phyloP scores from a whole-genome alignment of 1,139 yeast genomes.

The Kurtzmaniella natalensis region DNA sequence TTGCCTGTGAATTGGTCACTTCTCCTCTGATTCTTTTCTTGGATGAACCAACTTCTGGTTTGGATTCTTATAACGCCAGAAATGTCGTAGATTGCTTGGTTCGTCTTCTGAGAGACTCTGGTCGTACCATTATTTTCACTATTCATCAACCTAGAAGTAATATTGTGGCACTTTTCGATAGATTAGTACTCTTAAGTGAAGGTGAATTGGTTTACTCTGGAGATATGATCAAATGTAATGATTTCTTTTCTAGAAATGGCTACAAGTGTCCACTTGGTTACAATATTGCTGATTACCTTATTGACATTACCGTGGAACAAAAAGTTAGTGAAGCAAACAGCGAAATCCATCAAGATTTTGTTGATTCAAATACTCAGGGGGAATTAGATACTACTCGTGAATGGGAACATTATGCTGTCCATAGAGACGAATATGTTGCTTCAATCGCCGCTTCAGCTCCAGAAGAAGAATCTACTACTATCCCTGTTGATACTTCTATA shows the following conservation, averaged over 20 bases:
- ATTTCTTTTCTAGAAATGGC: slow-evolving; percentile 73
- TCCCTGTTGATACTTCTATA: slow-evolving; percentile 27
- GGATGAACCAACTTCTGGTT: slow-evolving; percentile 93
- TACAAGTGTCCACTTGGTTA: slow-evolving; percentile 83
- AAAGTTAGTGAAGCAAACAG: slow-evolving; percentile 24
- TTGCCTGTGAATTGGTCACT: slow-evolving; percentile 85
- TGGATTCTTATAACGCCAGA: slow-evolving; percentile 89
- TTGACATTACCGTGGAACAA: slow-evolving; percentile 79
- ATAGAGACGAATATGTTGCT: slow-evolving; percentile 58
- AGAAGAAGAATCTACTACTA: slow-evolving; percentile 21
- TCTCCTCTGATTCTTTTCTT: slow-evolving; percentile 76
- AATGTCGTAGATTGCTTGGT: slow-evolving; percentile 86
- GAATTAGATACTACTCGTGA: slow-evolving; percentile 65
- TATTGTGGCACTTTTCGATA: slow-evolving; percentile 86
- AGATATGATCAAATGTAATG: slow-evolving; percentile 63
- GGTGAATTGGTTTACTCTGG: slow-evolving; percentile 91
- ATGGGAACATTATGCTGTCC: slow-evolving; percentile 89
- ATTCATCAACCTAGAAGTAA: slow-evolving; percentile 98
- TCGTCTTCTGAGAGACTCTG: slow-evolving; percentile 71
- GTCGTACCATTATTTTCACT: slow-evolving; percentile 85
- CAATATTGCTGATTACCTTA: slow-evolving; percentile 88
- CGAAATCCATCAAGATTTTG: slow-evolving; percentile 37
- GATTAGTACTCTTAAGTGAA: slow-evolving; percentile 70
- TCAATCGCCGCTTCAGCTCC: slow-evolving; percentile 18
- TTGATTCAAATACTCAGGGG: slow-evolving; percentile 22